These are phyloP conservation scores for Dalbergia cultrata DNA, from an alignment of 306 rosid genomes.

Conservation along the genomic window DNA sequence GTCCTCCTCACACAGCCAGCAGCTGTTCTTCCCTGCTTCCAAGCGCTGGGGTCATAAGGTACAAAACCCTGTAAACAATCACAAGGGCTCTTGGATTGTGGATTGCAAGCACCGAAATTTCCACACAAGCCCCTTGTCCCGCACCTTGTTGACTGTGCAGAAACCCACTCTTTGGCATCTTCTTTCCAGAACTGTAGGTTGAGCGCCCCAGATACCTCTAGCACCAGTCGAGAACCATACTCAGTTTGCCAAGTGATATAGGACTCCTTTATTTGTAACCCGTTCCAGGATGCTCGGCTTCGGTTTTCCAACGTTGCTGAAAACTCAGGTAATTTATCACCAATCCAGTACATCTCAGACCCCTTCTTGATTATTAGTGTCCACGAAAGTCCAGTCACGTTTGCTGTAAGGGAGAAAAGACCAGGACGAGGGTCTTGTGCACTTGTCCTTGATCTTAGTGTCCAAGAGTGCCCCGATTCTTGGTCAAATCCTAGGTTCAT, in stretches of 20 bases:
- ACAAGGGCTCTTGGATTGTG: not conserved
- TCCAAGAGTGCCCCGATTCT: not conserved
- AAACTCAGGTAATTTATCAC: not conserved
- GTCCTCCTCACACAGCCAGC: constrained; percentile 25
- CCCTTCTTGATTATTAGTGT: too few relatives aligned
- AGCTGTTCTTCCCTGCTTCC: not conserved
- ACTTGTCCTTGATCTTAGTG: not conserved
- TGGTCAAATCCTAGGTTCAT: not conserved
- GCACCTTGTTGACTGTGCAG: constrained; percentile 3
- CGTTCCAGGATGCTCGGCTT: not conserved
- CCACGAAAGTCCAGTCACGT: too few relatives aligned
- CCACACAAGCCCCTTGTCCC: not conserved
- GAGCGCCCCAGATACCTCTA: constrained; percentile 29
- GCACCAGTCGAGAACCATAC: not conserved
- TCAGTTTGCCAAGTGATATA: not conserved
- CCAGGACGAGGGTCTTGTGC: not conserved
- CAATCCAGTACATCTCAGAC: too few relatives aligned
- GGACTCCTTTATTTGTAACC: not conserved
- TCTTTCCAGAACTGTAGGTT: not conserved
- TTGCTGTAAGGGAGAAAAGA: too few relatives aligned
- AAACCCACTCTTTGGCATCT: not conserved
- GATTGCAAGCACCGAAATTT: constrained; percentile 27
- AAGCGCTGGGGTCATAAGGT: not conserved
- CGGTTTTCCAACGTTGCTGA: not conserved
- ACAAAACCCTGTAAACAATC: constrained; percentile 26